Conservation (phyloP, 805 yeast genomes). For the Lipomyces oligophaga region DNA sequence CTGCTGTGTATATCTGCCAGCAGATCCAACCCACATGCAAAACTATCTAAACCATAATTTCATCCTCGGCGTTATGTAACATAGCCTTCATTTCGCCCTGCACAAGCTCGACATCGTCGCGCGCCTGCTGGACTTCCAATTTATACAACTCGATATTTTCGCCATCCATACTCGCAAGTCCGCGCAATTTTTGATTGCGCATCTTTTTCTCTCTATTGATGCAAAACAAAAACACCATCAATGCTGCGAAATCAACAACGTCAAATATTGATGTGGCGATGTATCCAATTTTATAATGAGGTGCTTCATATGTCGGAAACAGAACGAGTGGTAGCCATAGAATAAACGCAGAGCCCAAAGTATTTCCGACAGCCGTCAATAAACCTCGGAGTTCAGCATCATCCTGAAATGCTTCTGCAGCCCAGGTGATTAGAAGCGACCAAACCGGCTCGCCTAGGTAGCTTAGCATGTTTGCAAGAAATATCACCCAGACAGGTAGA, state of each 20-base stretch:
- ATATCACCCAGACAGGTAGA: constrained; percentile 17
- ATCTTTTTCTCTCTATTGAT: constrained; percentile 7
- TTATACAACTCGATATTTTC: constrained; percentile 6
- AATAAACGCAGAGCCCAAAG: constrained; percentile 15
- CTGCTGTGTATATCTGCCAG: too few species aligned
- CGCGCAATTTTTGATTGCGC: background rate
- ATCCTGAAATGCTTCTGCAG: constrained; percentile 22
- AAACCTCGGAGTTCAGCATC: constrained; percentile 26
- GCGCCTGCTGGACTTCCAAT: background rate
- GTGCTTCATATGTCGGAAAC: constrained; percentile 25
- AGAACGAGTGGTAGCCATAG: constrained; percentile 22
- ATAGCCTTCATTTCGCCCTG: background rate
- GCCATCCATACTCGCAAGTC: background rate
- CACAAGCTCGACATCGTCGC: background rate
- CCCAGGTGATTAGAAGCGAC: constrained; percentile 26
- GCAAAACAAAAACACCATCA: constrained; percentile 17
- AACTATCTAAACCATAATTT: too few species aligned
- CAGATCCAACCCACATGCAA: too few species aligned
- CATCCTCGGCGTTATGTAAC: too few species aligned
- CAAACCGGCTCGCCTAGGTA: constrained; percentile 24
- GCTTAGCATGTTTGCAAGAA: constrained; percentile 23
- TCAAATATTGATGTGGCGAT: constrained; percentile 15
- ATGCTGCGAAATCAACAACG: constrained; percentile 15
- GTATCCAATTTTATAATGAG: constrained; percentile 21
- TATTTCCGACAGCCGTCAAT: constrained; percentile 21